These are phyloP conservation scores for Pinus tabuliformis DNA, from an alignment of 75 land plant genomes.

Conservation along the genomic window DNA sequence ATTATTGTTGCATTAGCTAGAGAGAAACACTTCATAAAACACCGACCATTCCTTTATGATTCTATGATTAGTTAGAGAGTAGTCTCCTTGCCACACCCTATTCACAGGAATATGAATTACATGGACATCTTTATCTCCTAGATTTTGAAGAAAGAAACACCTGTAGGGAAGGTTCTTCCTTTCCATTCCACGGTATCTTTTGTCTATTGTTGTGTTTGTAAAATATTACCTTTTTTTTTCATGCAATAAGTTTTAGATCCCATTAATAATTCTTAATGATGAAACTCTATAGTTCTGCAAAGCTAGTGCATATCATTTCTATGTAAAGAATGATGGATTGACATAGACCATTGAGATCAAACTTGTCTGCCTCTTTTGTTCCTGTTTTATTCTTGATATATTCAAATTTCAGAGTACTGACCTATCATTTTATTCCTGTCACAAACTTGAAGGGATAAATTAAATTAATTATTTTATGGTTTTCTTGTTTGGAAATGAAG, in stretches of 20 bases:
- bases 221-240: background rate
- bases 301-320: background rate
- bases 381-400: background rate
- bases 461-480: constrained; percentile 1
- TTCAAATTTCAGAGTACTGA: background rate
- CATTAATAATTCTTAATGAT: background rate
- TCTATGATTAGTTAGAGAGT: too few relatives aligned
- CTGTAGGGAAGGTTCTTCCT: background rate
- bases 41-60: too few relatives aligned
- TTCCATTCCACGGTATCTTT: background rate
- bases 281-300: background rate
- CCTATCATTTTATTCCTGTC: background rate
- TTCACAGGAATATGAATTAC: too few relatives aligned
- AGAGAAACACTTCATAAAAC: too few relatives aligned
- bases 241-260: background rate
- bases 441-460: background rate
- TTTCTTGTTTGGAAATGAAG: constrained; percentile 10
- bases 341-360: background rate
- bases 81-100: too few relatives aligned
- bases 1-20: too few relatives aligned
- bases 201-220: background rate
- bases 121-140: too few relatives aligned
- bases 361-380: background rate
- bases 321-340: background rate
- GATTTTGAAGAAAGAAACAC: background rate